A percentile compares a stretch with the other conserved stretches of the same genome.
Evolutionary conservation across 176 grass and related monocot species (phyloP).

Genomic region (Oryza rufipogon): DNA sequence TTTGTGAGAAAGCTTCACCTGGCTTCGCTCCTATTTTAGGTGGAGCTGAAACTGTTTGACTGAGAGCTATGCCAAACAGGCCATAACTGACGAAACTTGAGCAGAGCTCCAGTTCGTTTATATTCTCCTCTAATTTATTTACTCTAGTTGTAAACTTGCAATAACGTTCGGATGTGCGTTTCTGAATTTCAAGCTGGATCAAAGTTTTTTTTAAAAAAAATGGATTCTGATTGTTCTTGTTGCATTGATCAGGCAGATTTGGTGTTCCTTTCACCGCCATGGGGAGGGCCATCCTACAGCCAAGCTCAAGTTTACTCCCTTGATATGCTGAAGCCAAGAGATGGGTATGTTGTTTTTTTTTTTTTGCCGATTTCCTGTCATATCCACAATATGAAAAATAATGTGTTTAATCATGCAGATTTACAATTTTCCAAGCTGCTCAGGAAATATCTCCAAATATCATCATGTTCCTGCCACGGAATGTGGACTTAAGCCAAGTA

Average conservation of each 20-base stretch:
- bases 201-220: neutral
- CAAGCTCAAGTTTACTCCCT: conserved; percentile 55
- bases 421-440: conserved; percentile 56
- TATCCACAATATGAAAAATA: neutral
- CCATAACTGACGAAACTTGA: neutral
- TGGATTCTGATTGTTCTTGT: conserved; percentile 15
- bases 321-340: conserved; percentile 68
- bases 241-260: conserved; percentile 52
- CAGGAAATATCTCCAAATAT: conserved; percentile 59
- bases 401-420: conserved; percentile 15
- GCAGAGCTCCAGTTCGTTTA: no score
- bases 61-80: no score
- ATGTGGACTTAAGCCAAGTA: conserved; percentile 55
- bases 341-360: conserved; percentile 44
- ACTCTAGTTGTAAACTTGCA: no score
- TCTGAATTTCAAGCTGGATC: neutral
- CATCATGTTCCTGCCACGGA: conserved; percentile 79
- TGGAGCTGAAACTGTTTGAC: no score
- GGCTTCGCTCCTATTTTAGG: no score
- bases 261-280: conserved; percentile 82
- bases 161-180: neutral
- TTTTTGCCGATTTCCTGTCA: neutral
- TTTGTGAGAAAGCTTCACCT: no score
- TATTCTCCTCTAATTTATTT: no score
- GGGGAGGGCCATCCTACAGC: conserved; percentile 74